Percentiles rank a stretch among this genome's conserved stretches.
Conservation (phyloP, 352 stramenopile species). For the Globisporangium spinosum region DNA sequence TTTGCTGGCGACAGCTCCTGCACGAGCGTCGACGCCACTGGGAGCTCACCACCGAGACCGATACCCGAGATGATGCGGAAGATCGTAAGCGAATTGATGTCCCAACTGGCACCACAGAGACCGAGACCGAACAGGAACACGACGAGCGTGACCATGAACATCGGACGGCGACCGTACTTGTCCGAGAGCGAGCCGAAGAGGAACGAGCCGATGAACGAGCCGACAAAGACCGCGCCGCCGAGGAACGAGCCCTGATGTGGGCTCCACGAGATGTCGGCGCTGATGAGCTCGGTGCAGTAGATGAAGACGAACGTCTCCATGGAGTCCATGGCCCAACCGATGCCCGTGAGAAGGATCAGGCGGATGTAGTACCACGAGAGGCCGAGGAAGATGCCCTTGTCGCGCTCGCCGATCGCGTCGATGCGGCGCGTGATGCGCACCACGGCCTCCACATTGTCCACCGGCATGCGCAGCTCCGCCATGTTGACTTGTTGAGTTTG, state of each 20-base stretch:
- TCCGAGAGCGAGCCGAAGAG: constrained; percentile 54
- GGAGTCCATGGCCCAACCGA: constrained; percentile 73
- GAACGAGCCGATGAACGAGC: constrained; percentile 61
- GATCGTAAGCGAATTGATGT: constrained; percentile 48
- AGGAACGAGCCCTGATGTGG: constrained; percentile 38
- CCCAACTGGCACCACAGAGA: constrained; percentile 45
- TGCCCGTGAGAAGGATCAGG: constrained; percentile 57
- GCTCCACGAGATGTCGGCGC: constrained; percentile 40
- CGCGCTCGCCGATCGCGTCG: constrained; percentile 55
- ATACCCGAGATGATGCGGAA: constrained; percentile 65
- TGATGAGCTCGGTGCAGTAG: constrained; percentile 43
- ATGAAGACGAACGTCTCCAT: constrained; percentile 76
- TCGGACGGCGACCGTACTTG: constrained; percentile 56
- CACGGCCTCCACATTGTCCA: constrained; percentile 47
- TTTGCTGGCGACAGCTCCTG: constrained; percentile 58
- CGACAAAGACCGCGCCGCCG: constrained; percentile 50
- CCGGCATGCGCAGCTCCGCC: constrained; percentile 9
- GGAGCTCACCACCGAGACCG: constrained; percentile 57
- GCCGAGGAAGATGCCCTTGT: constrained; percentile 40
- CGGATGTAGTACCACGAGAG: constrained; percentile 72
- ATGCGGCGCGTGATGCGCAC: constrained; percentile 64
- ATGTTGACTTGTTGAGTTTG: neutral
- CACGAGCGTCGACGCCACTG: constrained; percentile 52
- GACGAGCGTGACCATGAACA: constrained; percentile 68
- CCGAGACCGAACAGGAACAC: constrained; percentile 51